These are phyloP conservation scores for Ceratocystiopsis sp. DNA, from an alignment of 2,329 filamentous ascomycete genomes.

Conservation along the genomic window DNA sequence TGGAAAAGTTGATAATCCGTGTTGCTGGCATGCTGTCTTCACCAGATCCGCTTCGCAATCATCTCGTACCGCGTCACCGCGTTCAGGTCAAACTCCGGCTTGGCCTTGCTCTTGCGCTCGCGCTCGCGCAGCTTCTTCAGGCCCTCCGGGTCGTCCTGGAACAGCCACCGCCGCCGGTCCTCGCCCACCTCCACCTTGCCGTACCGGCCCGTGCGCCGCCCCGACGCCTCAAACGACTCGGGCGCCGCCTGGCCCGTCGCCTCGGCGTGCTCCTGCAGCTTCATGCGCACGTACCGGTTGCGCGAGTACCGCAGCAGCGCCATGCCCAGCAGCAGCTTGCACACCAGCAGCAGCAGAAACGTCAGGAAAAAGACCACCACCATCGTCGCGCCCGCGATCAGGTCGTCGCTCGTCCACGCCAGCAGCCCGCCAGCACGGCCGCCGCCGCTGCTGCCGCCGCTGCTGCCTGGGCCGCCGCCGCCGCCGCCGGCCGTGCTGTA, in stretches of 20 bases:
- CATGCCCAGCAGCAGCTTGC: constrained; percentile 83
- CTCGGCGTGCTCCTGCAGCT: constrained; percentile 41
- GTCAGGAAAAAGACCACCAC: constrained; percentile 67
- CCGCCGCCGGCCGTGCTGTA: constrained; percentile 10
- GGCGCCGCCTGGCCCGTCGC: constrained; percentile 28
- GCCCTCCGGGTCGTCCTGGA: constrained; percentile 65
- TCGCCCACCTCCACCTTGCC: constrained; percentile 80
- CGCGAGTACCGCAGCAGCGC: constrained; percentile 62
- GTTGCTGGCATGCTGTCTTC: constrained; percentile 3
- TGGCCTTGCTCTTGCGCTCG: constrained; percentile 40
- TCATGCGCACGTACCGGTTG: constrained; percentile 67
- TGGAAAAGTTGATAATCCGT: constrained; percentile 9
- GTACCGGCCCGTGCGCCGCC: constrained; percentile 63
- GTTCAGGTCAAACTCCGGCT: constrained; percentile 42
- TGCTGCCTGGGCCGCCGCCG: constrained; percentile 7
- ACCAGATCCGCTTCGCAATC: constrained; percentile 97
- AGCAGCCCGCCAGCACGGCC: constrained; percentile 8
- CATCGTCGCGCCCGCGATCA: constrained; percentile 66
- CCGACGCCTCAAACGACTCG: constrained; percentile 48
- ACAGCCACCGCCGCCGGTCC: constrained; percentile 71
- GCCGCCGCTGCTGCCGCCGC: neutral
- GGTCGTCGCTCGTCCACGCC: constrained; percentile 46
- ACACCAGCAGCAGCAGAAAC: constrained; percentile 69
- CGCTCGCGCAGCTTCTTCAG: constrained; percentile 43
- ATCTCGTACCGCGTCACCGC: constrained; percentile 74